Evolutionary conservation across 306 rosid genomes (phyloP), one percentile per base, ranked within the genome.

Genomic region (Aeschynomene evenia): DNA sequence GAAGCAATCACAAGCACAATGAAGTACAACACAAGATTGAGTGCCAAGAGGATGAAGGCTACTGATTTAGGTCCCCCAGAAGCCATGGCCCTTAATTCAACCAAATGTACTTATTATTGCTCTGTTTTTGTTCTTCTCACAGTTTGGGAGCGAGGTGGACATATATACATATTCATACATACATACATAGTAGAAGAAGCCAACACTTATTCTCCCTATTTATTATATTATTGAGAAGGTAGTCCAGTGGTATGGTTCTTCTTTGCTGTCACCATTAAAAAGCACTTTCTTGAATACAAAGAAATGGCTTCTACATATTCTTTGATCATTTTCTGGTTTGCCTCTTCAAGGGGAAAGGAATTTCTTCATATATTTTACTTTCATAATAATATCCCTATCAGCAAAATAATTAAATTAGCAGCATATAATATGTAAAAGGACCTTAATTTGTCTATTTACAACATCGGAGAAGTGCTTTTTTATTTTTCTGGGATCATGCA

Each of bases 11-110:
- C 89, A 15, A 81, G 69, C 1, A 91, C 79, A 61, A 91, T 50
- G 80, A 91, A 83, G 60, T 87, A 94, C 26, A 94, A 51, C 10
- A 80, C 67, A 4, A 94, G 85, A 61, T 94, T 94, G 15, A 94
- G 68, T 40, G 80, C 8, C 63, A 91, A 80, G 62, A 94, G 92
- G 74, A 83, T 39, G 28, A 26, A 70, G 33, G 87, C 92, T 26
- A 79, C 85, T 52, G 96, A 77, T 87, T 67, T 87, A 43, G 90
- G 22, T 69, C 85, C 97, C 43, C 75, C 85, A 7, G 82, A 46
- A 79, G 89, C 92, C 97, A 91, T 90, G 73, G 57, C 66, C 74
- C 28, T 39, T 72, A 60, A 79, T 15, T 21, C 3, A 7, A 34
- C 2, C 51, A 21, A 65, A 72, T 81, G 26, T 31, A 73, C 46